Conservation (phyloP, 371 early-diverging fungal species). For the Mortierella sp. region DNA sequence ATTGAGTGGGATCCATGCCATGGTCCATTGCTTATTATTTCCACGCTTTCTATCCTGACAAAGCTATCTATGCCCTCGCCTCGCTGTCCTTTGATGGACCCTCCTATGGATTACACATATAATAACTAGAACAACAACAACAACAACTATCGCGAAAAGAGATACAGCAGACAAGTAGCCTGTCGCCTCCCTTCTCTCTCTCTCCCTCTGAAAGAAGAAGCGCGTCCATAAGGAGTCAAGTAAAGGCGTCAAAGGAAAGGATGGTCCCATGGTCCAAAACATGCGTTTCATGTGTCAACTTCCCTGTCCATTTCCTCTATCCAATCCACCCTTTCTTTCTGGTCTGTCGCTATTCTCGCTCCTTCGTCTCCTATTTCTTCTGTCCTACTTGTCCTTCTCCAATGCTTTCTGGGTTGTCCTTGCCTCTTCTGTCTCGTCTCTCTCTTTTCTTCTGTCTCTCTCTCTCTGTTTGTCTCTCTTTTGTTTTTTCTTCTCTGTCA, state of each 20-base stretch:
- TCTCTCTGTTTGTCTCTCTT: background rate
- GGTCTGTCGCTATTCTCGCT: background rate
- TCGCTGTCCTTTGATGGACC: no score
- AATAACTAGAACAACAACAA: no score
- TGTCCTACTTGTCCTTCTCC: no score
- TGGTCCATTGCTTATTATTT: no score
- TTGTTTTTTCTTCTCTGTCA: background rate
- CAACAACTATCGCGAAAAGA: background rate
- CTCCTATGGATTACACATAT: no score
- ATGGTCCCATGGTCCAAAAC: background rate
- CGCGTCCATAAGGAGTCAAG: background rate
- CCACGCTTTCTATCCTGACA: no score
- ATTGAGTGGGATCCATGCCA: no score
- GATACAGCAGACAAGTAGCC: background rate
- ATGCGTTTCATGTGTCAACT: background rate
- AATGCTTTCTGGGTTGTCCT: background rate
- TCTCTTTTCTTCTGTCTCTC: background rate
- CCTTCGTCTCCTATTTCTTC: background rate
- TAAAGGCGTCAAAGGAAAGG: background rate
- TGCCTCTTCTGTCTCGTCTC: background rate
- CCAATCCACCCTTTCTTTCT: background rate
- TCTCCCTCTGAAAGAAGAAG: background rate
- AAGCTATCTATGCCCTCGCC: no score
- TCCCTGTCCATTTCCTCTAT: background rate
- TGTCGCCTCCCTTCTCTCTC: background rate